Evolutionary conservation across 495 filamentous ascomycete genomes (phyloP).

Genomic region (Rusavskia elegans): DNA sequence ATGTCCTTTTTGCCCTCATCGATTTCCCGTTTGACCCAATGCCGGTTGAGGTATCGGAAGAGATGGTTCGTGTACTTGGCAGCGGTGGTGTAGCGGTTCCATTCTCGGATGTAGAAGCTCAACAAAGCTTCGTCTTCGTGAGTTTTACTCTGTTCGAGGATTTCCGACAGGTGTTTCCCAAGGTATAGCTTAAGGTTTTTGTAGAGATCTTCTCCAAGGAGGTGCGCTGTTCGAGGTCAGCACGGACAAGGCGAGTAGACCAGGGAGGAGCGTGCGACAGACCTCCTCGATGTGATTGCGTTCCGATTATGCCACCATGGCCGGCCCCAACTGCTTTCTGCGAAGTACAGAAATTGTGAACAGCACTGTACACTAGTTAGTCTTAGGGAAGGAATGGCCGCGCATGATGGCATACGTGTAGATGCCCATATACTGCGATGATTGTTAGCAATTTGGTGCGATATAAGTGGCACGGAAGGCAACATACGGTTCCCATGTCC

Average conservation of each 20-base stretch:
- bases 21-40: conserved; percentile 98
- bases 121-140: conserved; percentile 85
- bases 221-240: conserved; percentile 46
- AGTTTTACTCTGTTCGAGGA: conserved; percentile 50
- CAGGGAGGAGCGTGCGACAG: conserved; percentile 14
- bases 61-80: conserved; percentile 95
- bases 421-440: conserved; percentile 76
- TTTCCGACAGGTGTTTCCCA: conserved; percentile 48
- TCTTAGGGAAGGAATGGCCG: conserved; percentile 10
- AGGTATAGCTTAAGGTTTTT: conserved; percentile 76
- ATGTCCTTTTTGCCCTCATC: conserved; percentile 98
- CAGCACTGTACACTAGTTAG: conserved; percentile 41
- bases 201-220: conserved; percentile 93
- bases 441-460: conserved; percentile 15
- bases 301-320: conserved; percentile 26
- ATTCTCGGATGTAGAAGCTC: conserved; percentile 91
- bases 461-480: neutral
- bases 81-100: conserved; percentile 86
- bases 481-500: conserved; percentile 71
- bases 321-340: conserved; percentile 61
- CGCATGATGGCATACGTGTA: conserved; percentile 56
- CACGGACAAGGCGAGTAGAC: neutral
- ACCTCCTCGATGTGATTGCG: conserved; percentile 65
- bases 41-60: conserved; percentile 91
- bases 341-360: conserved; percentile 98